phyloP scores from a whole-genome alignment of 495 filamentous ascomycete genomes.

The Trichodelitschia bisporula region DNA sequence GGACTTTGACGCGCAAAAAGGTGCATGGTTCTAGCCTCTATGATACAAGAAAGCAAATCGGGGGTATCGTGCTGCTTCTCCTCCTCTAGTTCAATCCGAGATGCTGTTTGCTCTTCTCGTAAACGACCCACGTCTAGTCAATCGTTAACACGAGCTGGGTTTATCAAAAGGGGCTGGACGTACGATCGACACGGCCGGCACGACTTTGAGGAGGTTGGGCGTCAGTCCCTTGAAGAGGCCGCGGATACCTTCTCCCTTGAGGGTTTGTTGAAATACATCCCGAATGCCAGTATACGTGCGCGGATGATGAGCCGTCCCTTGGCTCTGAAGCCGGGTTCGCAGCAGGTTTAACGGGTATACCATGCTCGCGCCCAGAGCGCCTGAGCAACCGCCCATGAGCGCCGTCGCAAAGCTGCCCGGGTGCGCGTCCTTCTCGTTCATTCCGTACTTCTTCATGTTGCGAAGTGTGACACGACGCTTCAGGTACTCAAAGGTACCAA shows the following conservation, averaged over 20 bases:
- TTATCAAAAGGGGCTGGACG: slow-evolving; percentile 5
- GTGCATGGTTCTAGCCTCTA: too few species aligned
- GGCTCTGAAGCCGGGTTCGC: slow-evolving; percentile 77
- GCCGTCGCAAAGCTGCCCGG: slow-evolving; percentile 58
- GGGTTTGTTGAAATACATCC: slow-evolving; percentile 64
- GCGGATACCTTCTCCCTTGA: slow-evolving; percentile 56
- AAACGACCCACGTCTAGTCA: slow-evolving; percentile 59
- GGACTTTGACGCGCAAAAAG: too few species aligned
- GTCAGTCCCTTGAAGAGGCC: slow-evolving; percentile 90
- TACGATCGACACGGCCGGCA: slow-evolving; percentile 76
- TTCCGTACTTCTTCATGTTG: slow-evolving; percentile 36
- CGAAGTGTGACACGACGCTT: slow-evolving; percentile 46
- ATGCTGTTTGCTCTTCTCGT: slow-evolving; percentile 92
- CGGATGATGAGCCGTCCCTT: slow-evolving; percentile 80
- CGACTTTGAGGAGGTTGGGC: slow-evolving; percentile 89
- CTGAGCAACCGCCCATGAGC: slow-evolving; percentile 65
- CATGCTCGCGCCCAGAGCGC: slow-evolving; percentile 74
- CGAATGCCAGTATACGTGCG: slow-evolving; percentile 69
- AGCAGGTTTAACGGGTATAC: slow-evolving; percentile 94
- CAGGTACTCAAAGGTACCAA: slow-evolving; percentile 81
- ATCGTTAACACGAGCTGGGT: slow-evolving; percentile 4
- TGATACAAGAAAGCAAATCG: too few species aligned
- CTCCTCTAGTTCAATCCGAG: too few species aligned
- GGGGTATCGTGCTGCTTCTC: too few species aligned
- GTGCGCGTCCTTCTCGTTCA: slow-evolving; percentile 56